These are phyloP conservation scores for Neofusicoccum cordaticola DNA, from an alignment of 2,329 filamentous ascomycete species.

Conservation along the genomic window DNA sequence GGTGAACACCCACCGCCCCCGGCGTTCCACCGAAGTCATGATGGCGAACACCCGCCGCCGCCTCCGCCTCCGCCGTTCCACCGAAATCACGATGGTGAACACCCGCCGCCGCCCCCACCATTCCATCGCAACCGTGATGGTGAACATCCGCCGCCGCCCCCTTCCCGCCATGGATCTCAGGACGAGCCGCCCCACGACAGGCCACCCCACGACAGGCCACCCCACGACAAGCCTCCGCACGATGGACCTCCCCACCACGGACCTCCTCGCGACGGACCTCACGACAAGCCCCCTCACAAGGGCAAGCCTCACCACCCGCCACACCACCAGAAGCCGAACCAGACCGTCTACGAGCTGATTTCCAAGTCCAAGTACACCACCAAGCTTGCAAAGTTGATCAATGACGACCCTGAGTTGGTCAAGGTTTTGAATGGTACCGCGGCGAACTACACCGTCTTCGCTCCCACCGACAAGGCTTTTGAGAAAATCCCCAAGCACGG, in stretches of 20 bases:
- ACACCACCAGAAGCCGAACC: conserved; percentile 49
- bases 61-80: neutral
- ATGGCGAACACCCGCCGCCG: conserved; percentile 7
- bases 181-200: conserved; percentile 13
- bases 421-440: conserved; percentile 70
- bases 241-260: conserved; percentile 21
- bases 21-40: neutral
- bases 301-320: conserved; percentile 31
- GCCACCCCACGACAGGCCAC: conserved; percentile 21
- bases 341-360: conserved; percentile 79
- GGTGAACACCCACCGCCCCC: conserved; percentile 13
- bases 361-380: conserved; percentile 71
- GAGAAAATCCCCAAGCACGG: conserved; percentile 58
- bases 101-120: conserved; percentile 17
- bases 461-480: conserved; percentile 75
- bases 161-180: conserved; percentile 16
- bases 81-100: neutral
- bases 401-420: conserved; percentile 69
- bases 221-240: conserved; percentile 23
- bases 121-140: conserved; percentile 17
- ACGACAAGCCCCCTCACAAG: conserved; percentile 25
- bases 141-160: conserved; percentile 6
- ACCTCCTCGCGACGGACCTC: conserved; percentile 9
- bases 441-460: conserved; percentile 76
- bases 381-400: conserved; percentile 72